Base-by-base conservation (phyloP, 169 alveolate genomes). In the Cyclospora cayetanensis region DNA sequence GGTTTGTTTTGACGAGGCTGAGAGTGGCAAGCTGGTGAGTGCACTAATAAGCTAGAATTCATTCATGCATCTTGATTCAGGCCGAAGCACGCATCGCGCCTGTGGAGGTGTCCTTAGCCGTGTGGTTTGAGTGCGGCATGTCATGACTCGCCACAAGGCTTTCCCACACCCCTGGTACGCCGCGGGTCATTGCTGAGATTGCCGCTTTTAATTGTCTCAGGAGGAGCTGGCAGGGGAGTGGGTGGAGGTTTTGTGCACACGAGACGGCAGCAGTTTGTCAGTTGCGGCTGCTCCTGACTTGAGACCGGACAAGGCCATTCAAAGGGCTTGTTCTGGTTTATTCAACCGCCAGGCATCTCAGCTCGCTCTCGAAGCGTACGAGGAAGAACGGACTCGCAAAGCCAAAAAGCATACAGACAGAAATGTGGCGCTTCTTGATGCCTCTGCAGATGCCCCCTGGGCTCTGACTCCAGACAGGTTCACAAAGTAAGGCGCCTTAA, bases 1-100 rank as follows among this genome's bases (percentile, higher is more conserved):
- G 25, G 97, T 96, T 22, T 95, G 97, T 84, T 94, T 95, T 93
- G 95, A 93, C 77, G 93, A 37, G 34, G 39, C 92, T 25, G 90
- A 52, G 18, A 87, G 70, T 4, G 50, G 74, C 82, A n/a, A 43
- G 37, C 93, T 90, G 65, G 84, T 72, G 53, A 55, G 83, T 72
- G 37, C 83, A 22, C 31, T 39, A 22, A 72, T 39, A 39, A 15
- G 60, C 20, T 46, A 22, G 25, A 46, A 0, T 46, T 46, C 60
- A 46, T 46, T 0, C 25, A n/a, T n/a, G n/a, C n/a, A n/a, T n/a
- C n/a, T n/a, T n/a, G n/a, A n/a, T n/a, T n/a, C n/a, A n/a, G n/a
- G n/a, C n/a, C n/a, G n/a, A n/a, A n/a, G n/a, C n/a, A n/a, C n/a
- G n/a, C n/a, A n/a, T n/a, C n/a, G n/a, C n/a, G n/a, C n/a, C n/a